Evolutionary conservation across 495 filamentous ascomycete species (phyloP).

Genomic region (Halenospora varia): DNA sequence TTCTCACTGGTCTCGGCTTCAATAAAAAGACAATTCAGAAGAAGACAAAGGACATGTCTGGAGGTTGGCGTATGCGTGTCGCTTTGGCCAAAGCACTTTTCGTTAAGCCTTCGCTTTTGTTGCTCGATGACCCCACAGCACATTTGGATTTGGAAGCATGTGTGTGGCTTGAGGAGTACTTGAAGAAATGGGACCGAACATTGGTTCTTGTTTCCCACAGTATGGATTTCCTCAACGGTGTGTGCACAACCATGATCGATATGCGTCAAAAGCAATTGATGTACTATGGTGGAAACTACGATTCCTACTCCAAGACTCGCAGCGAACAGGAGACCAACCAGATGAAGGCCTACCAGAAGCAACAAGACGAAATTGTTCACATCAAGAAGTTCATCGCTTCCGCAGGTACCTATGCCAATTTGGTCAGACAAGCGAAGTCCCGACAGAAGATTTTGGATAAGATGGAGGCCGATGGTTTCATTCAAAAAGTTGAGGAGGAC

Average conservation of each 20-base stretch:
- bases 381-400: slow-evolving; percentile 99
- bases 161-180: slow-evolving; percentile 98
- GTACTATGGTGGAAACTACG: slow-evolving; percentile 99
- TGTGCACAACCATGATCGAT: slow-evolving; percentile 98
- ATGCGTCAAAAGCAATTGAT: slow-evolving; percentile 87
- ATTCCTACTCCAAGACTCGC: slow-evolving; percentile 94
- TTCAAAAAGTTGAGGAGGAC: slow-evolving; percentile 82
- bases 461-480: slow-evolving; percentile 99
- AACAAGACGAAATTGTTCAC: slow-evolving; percentile 97
- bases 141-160: slow-evolving; percentile 99
- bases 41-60: slow-evolving; percentile 99
- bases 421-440: slow-evolving; percentile 97
- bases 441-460: slow-evolving; percentile 99
- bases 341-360: slow-evolving; percentile 97
- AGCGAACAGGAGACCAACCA: slow-evolving; percentile 95
- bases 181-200: slow-evolving; percentile 99
- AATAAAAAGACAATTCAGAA: slow-evolving; percentile 96
- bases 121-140: slow-evolving; percentile 97
- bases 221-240: slow-evolving; percentile 98
- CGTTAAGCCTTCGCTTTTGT: slow-evolving; percentile 90
- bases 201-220: slow-evolving; percentile 95
- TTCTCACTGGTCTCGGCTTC: slow-evolving; percentile 98
- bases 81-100: slow-evolving; percentile 97
- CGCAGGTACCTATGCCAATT: slow-evolving; percentile 98
- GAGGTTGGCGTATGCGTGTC: slow-evolving; percentile 99